Evolutionary conservation across 1,284 basidiomycete species (phyloP), one percentile per base, ranked within the genome.

Genomic region (Athelia sp.): DNA sequence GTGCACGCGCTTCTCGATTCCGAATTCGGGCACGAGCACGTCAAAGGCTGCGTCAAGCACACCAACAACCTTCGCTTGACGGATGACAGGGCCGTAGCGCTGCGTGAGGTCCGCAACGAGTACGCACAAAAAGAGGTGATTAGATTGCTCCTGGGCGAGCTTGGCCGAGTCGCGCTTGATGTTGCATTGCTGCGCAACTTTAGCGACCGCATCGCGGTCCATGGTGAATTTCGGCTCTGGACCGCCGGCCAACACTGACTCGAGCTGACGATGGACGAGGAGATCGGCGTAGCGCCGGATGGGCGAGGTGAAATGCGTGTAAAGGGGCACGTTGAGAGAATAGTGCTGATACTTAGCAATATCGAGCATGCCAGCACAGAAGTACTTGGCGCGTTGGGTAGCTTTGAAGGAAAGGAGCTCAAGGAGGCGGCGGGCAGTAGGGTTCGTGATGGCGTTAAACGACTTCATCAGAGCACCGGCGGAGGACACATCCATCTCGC

Each of bases 351-450:
- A 99, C 73, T 99, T 98, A 42, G 94, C 92, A 62, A 99, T 99
- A 69, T 99, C 97, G 58, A 99, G 78, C 93, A 98, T 97, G 56
- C 97, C 97, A 22, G 95, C 84, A 65, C 96, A 99, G 83, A 98
- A 99, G 72, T 99, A 98, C 66, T 95, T 95, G 55, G 97, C 92
- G 47, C 85, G 82, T 53, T 88, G 87, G 60, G 96, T 97, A 17
- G 93, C 84, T 68, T 97, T 98, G 64, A 83, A 87, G 26, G 87
- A 83, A 38, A 98, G 75, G 18, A 96, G 65, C 64, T 94, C 84
- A 18, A 98, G 73, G 23, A 93, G 76, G 46, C 79, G 72, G 50
- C 84, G 83, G 52, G 87, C 87, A 50, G 79, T 80, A 13, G 84
- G 79, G 57, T 96, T 84, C 44, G 78, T 64, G 52, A 99, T 78